Percentiles rank a stretch among this genome's conserved stretches.
phyloP scores from a whole-genome alignment of 129 eudicot species.

The Helichrysum umbraculigerum region DNA sequence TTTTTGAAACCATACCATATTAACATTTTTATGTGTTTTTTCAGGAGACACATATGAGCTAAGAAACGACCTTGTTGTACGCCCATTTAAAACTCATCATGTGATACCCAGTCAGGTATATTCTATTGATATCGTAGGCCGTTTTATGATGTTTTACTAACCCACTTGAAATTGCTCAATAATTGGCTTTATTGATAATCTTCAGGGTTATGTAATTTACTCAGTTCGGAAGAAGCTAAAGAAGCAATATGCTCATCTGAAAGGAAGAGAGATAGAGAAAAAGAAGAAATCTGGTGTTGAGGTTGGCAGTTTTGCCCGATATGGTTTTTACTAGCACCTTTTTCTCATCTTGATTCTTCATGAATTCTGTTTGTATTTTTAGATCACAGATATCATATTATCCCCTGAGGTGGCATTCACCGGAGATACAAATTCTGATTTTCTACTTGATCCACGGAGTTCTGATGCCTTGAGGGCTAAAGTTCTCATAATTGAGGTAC shows the following conservation, averaged over 20 bases:
- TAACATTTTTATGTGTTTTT: neutral
- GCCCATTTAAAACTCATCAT: slow-evolving; percentile 93
- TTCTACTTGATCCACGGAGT: slow-evolving; percentile 82
- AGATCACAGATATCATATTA: slow-evolving; percentile 87
- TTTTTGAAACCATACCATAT: slow-evolving; percentile 8
- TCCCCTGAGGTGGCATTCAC: slow-evolving; percentile 97
- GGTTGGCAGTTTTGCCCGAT: slow-evolving; percentile 46
- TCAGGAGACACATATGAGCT: slow-evolving; percentile 92
- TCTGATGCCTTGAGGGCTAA: slow-evolving; percentile 96
- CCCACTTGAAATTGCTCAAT: neutral
- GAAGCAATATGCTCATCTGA: slow-evolving; percentile 81
- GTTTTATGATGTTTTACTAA: neutral
- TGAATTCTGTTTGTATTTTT: slow-evolving; percentile 14
- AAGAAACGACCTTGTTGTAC: slow-evolving; percentile 90
- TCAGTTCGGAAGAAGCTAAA: slow-evolving; percentile 89
- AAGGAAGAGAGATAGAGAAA: slow-evolving; percentile 91
- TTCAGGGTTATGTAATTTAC: slow-evolving; percentile 88
- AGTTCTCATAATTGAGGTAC: slow-evolving; percentile 90
- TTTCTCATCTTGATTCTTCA: neutral
- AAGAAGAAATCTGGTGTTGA: slow-evolving; percentile 92
- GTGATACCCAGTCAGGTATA: slow-evolving; percentile 93
- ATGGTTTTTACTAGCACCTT: neutral
- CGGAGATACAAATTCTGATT: slow-evolving; percentile 89
- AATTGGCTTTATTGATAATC: neutral
- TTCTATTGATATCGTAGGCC: neutral